phyloP scores from a whole-genome alignment of 2,329 filamentous ascomycete genomes.

The Cryphonectria carpinicola region DNA sequence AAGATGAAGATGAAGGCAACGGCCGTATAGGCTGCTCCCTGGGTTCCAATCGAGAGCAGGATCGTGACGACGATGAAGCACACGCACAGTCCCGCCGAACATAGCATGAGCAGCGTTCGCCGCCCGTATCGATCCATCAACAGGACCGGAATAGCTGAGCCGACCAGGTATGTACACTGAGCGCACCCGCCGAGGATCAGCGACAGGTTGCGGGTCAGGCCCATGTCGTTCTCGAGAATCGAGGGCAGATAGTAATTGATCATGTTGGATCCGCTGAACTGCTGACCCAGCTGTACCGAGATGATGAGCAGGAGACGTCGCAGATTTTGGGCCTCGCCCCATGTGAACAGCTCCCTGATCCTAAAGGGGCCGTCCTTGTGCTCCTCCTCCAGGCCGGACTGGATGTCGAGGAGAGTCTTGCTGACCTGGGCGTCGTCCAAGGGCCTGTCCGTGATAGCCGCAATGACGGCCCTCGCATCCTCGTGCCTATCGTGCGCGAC shows the following conservation, averaged over 20 bases:
- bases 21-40: conserved; percentile 43
- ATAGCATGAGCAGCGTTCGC: conserved; percentile 45
- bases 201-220: conserved; percentile 50
- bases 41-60: conserved; percentile 40
- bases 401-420: conserved; percentile 29
- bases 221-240: conserved; percentile 44
- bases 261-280: conserved; percentile 36
- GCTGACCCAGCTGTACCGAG: conserved; percentile 36
- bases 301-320: conserved; percentile 35
- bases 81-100: conserved; percentile 45
- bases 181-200: conserved; percentile 55
- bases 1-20: conserved; percentile 50
- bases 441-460: conserved; percentile 28
- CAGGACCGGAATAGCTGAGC: conserved; percentile 45
- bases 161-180: conserved; percentile 44
- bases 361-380: conserved; percentile 32
- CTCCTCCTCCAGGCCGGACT: conserved; percentile 31
- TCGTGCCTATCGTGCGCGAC: conserved; percentile 38
- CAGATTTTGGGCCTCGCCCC: conserved; percentile 35
- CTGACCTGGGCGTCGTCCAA: conserved; percentile 31
- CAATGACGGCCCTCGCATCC: conserved; percentile 34
- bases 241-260: conserved; percentile 42
- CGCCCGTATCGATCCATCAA: conserved; percentile 48
- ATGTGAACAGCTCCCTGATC: conserved; percentile 32
- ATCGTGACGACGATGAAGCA: conserved; percentile 47